Percentiles rank a stretch among this genome's conserved stretches.
These are phyloP conservation scores for Tephrocybe sp. DNA, from an alignment of 768 basidiomycete species.

Conservation along the genomic window DNA sequence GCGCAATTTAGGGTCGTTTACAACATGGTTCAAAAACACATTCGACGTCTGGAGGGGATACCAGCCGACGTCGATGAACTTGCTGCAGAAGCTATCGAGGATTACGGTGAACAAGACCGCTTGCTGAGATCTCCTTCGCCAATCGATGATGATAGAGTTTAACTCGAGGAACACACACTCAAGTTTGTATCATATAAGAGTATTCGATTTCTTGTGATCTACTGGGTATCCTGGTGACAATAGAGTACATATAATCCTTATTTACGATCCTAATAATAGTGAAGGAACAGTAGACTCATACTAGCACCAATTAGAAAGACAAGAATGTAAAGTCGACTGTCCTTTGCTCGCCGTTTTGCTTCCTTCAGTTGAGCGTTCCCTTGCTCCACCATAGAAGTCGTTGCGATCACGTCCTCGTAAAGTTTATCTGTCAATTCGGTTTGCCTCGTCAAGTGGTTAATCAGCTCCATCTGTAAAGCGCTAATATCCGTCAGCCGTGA, in stretches of 20 bases:
- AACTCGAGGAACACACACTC: neutral
- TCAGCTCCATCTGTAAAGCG: conserved; percentile 88
- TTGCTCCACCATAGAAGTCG: conserved; percentile 81
- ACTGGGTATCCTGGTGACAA: neutral
- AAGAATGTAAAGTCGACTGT: conserved; percentile 86
- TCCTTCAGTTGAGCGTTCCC: conserved; percentile 90
- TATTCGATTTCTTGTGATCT: no score
- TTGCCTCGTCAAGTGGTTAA: conserved; percentile 84
- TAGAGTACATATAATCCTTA: neutral
- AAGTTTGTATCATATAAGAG: neutral
- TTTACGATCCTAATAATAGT: conserved; percentile 65
- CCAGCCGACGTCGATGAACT: conserved; percentile 50
- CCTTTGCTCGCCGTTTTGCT: conserved; percentile 83
- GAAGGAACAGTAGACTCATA: conserved; percentile 88
- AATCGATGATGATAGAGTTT: neutral
- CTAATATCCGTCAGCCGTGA: conserved; percentile 91
- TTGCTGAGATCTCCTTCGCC: conserved; percentile 38
- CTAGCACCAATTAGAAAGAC: conserved; percentile 92
- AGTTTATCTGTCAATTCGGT: conserved; percentile 91
- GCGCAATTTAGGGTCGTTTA: conserved; percentile 59
- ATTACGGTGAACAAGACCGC: conserved; percentile 60
- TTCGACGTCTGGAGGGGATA: conserved; percentile 50
- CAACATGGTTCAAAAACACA: conserved; percentile 59
- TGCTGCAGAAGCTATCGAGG: conserved; percentile 60
- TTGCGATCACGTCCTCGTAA: conserved; percentile 91